These are phyloP conservation scores for Eruca vesicaria DNA, from an alignment of 441 rosid species.

Conservation along the genomic window DNA sequence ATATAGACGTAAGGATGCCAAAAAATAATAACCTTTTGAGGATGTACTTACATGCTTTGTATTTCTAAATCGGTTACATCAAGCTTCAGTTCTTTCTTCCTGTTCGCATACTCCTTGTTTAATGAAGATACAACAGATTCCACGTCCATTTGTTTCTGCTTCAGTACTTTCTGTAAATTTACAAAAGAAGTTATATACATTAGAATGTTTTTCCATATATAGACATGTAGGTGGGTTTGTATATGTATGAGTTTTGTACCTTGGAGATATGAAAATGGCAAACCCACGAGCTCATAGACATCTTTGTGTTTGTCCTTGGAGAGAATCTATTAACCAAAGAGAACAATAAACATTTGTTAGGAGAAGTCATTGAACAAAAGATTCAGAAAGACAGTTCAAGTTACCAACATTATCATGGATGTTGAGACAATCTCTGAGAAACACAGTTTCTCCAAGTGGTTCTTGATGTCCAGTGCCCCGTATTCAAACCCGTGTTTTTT, in stretches of 20 bases:
- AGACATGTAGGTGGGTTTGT: background rate
- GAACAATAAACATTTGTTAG: constrained; percentile 32
- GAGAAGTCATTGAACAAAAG: constrained; percentile 1
- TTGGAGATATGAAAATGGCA: constrained; percentile 80
- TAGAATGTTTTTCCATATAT: constrained; percentile 11
- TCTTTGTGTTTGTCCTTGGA: constrained; percentile 40
- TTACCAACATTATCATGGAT: constrained; percentile 72
- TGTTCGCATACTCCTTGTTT: constrained; percentile 39
- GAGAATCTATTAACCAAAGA: constrained; percentile 50
- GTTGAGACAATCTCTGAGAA: constrained; percentile 79
- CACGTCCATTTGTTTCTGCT: constrained; percentile 51
- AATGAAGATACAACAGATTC: constrained; percentile 55
- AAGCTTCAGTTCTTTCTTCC: constrained; percentile 38
- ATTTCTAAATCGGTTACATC: constrained; percentile 44
- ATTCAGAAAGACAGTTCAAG: constrained; percentile 1
- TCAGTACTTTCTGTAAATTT: constrained; percentile 57
- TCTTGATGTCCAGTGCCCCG: constrained; percentile 78
- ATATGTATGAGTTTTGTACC: constrained; percentile 42
- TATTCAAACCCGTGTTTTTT: constrained; percentile 85
- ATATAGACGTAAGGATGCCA: background rate
- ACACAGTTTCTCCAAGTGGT: constrained; percentile 67
- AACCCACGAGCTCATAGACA: constrained; percentile 70
- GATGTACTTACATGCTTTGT: constrained; percentile 61
- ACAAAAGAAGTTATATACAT: constrained; percentile 14
- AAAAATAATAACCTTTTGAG: background rate